Evolutionary conservation across 768 basidiomycete genomes (phyloP).

Genomic region (Psilocybe cyanescens): DNA sequence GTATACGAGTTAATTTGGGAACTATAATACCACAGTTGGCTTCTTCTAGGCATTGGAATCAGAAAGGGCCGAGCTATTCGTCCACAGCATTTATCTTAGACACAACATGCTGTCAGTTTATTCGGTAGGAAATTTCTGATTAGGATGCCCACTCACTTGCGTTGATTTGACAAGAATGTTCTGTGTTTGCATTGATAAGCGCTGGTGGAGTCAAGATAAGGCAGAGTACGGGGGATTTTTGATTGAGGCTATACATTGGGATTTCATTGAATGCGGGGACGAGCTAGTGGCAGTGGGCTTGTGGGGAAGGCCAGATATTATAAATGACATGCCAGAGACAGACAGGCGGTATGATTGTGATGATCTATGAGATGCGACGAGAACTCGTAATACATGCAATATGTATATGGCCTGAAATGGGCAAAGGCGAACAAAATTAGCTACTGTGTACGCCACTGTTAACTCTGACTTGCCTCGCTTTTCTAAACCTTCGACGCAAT

Average conservation of each 20-base stretch:
- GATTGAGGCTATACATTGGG: not conserved
- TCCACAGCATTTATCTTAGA: too few relatives aligned
- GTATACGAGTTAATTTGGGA: too few relatives aligned
- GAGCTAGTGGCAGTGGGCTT: not conserved
- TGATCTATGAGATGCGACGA: not conserved
- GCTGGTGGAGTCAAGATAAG: constrained; percentile 2
- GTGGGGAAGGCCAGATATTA: not conserved
- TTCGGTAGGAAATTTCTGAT: too few relatives aligned
- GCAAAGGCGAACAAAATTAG: not conserved
- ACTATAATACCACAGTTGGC: too few relatives aligned
- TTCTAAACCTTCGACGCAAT: too few relatives aligned
- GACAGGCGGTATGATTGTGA: not conserved
- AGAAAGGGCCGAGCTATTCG: too few relatives aligned
- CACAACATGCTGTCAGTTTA: too few relatives aligned
- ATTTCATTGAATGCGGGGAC: not conserved
- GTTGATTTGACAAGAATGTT: not conserved
- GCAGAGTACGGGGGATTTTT: not conserved
- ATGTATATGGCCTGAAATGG: not conserved
- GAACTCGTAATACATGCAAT: not conserved
- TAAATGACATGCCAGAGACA: not conserved
- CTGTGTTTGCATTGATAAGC: not conserved
- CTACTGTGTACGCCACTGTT: not conserved
- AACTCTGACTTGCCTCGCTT: not conserved
- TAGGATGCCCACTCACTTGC: not conserved
- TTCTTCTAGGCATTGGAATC: too few relatives aligned